Evolutionary conservation across 345 rosid genomes (phyloP).

Genomic region (Nephelium lappaceum): DNA sequence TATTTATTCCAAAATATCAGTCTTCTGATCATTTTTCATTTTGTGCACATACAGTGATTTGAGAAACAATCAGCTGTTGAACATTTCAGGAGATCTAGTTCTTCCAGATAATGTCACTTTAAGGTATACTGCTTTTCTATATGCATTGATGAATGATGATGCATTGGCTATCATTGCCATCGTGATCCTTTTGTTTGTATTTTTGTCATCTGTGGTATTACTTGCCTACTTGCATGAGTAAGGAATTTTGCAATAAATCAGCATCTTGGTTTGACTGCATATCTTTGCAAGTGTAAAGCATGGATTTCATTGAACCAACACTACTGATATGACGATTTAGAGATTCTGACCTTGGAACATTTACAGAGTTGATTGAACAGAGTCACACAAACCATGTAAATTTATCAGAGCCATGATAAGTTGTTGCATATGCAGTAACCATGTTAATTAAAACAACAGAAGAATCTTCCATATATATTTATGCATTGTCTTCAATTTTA

Average conservation of each 20-base stretch:
- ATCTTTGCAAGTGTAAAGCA: not conserved
- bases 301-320: no score
- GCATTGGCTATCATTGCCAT: not conserved
- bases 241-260: not conserved
- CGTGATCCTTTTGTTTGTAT: not conserved
- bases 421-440: not conserved
- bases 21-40: conserved; percentile 30
- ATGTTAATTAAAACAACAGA: not conserved
- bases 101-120: conserved; percentile 78
- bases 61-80: conserved; percentile 70
- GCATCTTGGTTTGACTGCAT: not conserved
- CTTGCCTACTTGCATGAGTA: not conserved
- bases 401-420: not conserved
- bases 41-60: conserved; percentile 65
- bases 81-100: conserved; percentile 55
- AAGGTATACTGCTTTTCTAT: conserved; percentile 49
- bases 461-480: not conserved
- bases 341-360: no score
- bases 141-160: not conserved
- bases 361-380: not conserved
- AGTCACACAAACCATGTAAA: not conserved
- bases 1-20: conserved; percentile 4
- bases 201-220: not conserved
- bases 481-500: conserved; percentile 9
- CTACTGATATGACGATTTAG: no score